Base-by-base conservation (phyloP, 2,329 filamentous ascomycete genomes). In the Trichoderma asperellum region DNA sequence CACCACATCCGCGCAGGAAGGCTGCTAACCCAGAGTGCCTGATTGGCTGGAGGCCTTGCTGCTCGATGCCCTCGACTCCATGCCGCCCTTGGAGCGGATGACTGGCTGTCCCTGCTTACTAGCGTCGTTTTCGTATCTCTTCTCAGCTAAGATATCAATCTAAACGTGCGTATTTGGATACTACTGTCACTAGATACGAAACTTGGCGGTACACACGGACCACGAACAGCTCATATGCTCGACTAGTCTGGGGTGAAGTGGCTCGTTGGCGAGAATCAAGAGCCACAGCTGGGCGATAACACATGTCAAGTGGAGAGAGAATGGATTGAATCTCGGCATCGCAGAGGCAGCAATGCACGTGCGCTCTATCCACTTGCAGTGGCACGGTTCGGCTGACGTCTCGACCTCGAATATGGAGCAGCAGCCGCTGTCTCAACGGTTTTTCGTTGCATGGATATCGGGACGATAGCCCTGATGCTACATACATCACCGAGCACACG, bases 331-430 rank as follows among this genome's bases (percentile, higher is more conserved):
- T 59, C 32, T 59, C 64, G 53, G 40, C 40, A 53, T 58, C 64
- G 32, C 55, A 66, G 63, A n/a, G 27, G 29, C 64, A 21, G 32
- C 32, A 34, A 21, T 24, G 64, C 64, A 68, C 64, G 64, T 68
- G 64, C 32, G 16, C 64, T 60, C 40, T 60, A 40, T 53, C 56
- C 55, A 53, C 43, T 40, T 53, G 43, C 55, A 32, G 24, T 60
- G 40, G n/a, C 34, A 21, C 32, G n/a, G 18, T 18, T 4, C n/a
- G 29, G 16, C 8, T 1, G 18, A 29, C 29, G n/a, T 11, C 43
- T 63, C 43, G 32, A 11, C 29, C 60, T 35, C 18, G 40, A 43
- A 43, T n/a, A 43, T 43, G 40, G 18, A 43, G 18, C n/a, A 10
- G 11, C 10, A 34, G 37, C 49, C 21, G 40, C 49, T 34, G 7